Evolutionary conservation across 2,329 filamentous ascomycete species (phyloP), one percentile per base, ranked within the genome.

Genomic region (Aspergillus clavatus): DNA sequence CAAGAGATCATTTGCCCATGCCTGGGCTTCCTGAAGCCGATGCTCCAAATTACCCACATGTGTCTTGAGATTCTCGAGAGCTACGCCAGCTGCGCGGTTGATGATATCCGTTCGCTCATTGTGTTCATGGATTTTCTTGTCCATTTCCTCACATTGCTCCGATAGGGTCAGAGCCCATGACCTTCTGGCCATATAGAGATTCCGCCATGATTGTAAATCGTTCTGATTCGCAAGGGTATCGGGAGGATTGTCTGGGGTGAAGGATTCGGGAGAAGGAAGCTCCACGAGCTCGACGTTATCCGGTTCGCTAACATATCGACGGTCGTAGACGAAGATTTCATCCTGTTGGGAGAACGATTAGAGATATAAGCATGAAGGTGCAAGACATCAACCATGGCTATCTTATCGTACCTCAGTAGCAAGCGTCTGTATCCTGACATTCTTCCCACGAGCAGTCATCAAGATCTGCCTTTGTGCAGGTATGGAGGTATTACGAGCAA

Each of bases 241-340:
- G n/a, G 93, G 93, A 31, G 80, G 74, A 22, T 73, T 72, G 16
- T 74, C 69, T 23, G 88, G 82, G 46, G 75, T 74, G 51, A 84
- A 80, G 35, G 79, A 68, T 43, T 75, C 73, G 5, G 77, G 74
- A 69, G 85, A 54, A 41, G 78, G 73, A 39, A 76, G 70, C 40
- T 65, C 59, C 60, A 72, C 61, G 51, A 80, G 68, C 53, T 84
- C 77, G 48, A 59, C 72, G 62, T 63, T 71, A 46, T 58, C 57
- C 14, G 63, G 55, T 36, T 71, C 65, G 48, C 63, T 68, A 40
- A 85, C 82, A 58, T 85, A 81, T 55, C 84, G 82, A 51, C 89
- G 86, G 68, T 96, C 89, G 69, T 95, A 98, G 42, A 97, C 81
- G 65, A 87, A 97, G 46, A 98, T 83, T 65, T 97, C 89, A 55